Evolutionary conservation across 2,329 filamentous ascomycete species (phyloP).

Genomic region (Balansia obtecta): DNA sequence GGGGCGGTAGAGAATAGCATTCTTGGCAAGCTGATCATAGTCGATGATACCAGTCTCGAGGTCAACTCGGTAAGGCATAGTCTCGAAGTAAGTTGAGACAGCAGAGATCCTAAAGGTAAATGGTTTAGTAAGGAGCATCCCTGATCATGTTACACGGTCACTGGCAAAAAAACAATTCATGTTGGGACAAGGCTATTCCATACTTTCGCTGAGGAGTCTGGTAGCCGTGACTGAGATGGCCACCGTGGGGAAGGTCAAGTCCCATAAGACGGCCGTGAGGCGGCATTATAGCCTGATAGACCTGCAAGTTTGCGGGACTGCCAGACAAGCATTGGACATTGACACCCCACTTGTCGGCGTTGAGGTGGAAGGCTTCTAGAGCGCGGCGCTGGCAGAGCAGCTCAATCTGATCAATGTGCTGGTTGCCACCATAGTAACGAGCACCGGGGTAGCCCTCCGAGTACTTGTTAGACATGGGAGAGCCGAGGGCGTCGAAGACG

Average conservation of each 20-base stretch:
- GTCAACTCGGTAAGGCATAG: conserved; percentile 87
- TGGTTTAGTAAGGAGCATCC: background rate
- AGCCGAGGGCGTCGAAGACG: conserved; percentile 94
- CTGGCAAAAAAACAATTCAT: too few species aligned
- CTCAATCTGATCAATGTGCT: conserved; percentile 97
- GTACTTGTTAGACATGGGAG: conserved; percentile 97
- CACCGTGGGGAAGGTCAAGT: conserved; percentile 85
- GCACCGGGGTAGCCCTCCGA: conserved; percentile 97
- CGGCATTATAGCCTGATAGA: conserved; percentile 95
- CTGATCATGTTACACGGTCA: background rate
- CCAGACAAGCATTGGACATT: conserved; percentile 93
- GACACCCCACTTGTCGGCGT: conserved; percentile 88
- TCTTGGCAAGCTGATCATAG: conserved; percentile 84
- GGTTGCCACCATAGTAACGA: conserved; percentile 97
- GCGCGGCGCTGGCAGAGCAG: conserved; percentile 89
- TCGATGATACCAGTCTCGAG: conserved; percentile 91
- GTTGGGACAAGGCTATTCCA: conserved; percentile 17
- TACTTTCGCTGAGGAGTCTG: conserved; percentile 89
- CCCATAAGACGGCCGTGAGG: conserved; percentile 96
- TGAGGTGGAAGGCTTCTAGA: conserved; percentile 78
- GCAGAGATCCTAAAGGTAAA: conserved; percentile 60
- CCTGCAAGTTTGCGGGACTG: conserved; percentile 92
- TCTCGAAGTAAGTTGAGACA: conserved; percentile 98
- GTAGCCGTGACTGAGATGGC: conserved; percentile 93
- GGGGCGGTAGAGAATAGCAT: conserved; percentile 83